Base-by-base conservation (phyloP, 352 stramenopile species). In the Phytophthora vignae region DNA sequence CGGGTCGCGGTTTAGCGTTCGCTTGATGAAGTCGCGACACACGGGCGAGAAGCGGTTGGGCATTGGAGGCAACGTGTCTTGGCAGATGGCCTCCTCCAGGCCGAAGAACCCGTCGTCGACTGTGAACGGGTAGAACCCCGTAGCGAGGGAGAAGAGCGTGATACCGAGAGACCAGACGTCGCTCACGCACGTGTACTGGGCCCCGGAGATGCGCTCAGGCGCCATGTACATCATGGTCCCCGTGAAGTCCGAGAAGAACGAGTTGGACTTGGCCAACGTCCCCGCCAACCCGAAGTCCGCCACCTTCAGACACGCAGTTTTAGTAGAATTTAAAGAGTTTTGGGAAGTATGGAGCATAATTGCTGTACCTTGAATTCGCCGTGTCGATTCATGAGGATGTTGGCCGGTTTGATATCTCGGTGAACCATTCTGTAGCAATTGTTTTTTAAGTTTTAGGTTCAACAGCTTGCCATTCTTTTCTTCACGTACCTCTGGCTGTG, bases 211-310 rank as follows among this genome's bases (percentile, higher is more conserved):
- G 4, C 96, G 84, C 69, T 99, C 95, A 0, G 96, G 96, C 0
- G 92, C 88, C 96, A 99, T 99, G 83, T 98, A 98, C 78, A 96
- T 97, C 73, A 98, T 88, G 1, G 95, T 98, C 46, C 94, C 95
- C 61, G 93, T 83, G 48, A 96, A 96, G 48, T 94, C 85, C 31
- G 88, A 95, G 67, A 92, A 94, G 31, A 90, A 93, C 1, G 88
- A 92, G 31, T 82, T 78, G 15, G 84, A 94, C 63, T 93, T 93
- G 19, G 85, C 83, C 25, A 96, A 64, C 10, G 86, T 94, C 0
- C 75, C 84, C 0, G 90, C 87, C 19, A 98, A 77, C 0, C 92
- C 92, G 65, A 96, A 96, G 67, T 95, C 90, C 2, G 83, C 85
- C 9, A 95, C 77, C 87, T 96, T 54, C 0, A 52, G 0, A 36